Evolutionary conservation across 164 flowering plant genomes (phyloP).

Genomic region (Vitis cinerea): DNA sequence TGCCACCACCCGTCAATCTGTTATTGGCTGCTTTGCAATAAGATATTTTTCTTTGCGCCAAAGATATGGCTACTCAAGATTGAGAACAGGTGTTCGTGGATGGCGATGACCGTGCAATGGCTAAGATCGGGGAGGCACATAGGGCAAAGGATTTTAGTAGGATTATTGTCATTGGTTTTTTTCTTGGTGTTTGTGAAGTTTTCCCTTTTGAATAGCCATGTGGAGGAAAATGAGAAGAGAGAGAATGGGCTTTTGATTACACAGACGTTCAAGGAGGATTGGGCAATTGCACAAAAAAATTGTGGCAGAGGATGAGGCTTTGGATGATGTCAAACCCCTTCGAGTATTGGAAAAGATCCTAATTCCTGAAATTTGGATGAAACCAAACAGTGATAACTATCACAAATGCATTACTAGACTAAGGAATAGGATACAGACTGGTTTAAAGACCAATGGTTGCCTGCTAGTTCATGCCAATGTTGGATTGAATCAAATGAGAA

Average conservation of each 20-base stretch:
- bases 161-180: constrained; percentile 30
- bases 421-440: constrained; percentile 33
- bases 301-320: constrained; percentile 27
- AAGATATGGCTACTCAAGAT: constrained; percentile 18
- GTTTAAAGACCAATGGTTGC: constrained; percentile 57
- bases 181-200: constrained; percentile 35
- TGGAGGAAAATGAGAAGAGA: constrained; percentile 13
- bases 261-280: constrained; percentile 35
- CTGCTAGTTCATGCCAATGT: constrained; percentile 87
- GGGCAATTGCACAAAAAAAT: constrained; percentile 29
- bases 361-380: constrained; percentile 83
- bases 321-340: constrained; percentile 20
- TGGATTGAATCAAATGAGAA: constrained; percentile 96
- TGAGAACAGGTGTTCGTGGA: constrained; percentile 10
- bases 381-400: constrained; percentile 60
- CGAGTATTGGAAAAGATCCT: constrained; percentile 30
- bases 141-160: constrained; percentile 29
- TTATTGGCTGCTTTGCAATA: constrained; percentile 18
- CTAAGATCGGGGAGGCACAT: constrained; percentile 32
- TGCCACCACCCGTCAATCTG: constrained; percentile 18
- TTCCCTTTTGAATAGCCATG: constrained; percentile 20
- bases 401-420: constrained; percentile 58
- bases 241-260: constrained; percentile 30
- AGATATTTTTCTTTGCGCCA: constrained; percentile 11
- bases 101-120: constrained; percentile 8